phyloP scores from a whole-genome alignment of 371 early-diverging fungal genomes.

The Mortierella sp. region DNA sequence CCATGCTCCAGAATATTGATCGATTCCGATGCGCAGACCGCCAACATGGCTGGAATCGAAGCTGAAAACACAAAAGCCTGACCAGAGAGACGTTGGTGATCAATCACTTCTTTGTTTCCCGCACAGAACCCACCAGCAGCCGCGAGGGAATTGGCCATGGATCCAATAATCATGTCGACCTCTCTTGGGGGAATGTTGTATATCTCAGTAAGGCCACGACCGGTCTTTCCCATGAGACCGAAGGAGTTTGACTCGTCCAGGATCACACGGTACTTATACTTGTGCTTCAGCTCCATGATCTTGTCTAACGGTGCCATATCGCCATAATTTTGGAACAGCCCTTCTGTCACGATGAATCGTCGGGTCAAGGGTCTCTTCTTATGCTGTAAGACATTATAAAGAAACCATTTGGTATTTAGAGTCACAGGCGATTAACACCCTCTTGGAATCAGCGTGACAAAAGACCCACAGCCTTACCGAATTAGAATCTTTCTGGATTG shows the following conservation, averaged over 20 bases:
- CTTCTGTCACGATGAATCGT: constrained; percentile 97
- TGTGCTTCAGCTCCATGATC: constrained; percentile 90
- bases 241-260: constrained; percentile 97
- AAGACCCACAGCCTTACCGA: constrained; percentile 36
- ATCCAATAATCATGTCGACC: constrained; percentile 95
- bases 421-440: neutral
- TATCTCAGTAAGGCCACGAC: constrained; percentile 92
- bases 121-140: constrained; percentile 98
- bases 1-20: constrained; percentile 71
- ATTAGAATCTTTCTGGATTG: constrained; percentile 73
- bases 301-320: constrained; percentile 90
- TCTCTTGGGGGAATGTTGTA: constrained; percentile 79
- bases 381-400: constrained; percentile 35
- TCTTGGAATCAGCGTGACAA: neutral
- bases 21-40: constrained; percentile 90
- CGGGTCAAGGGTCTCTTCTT: constrained; percentile 86
- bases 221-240: constrained; percentile 92
- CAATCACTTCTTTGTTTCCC: constrained; percentile 88
- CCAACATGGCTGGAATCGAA: constrained; percentile 96
- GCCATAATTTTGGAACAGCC: constrained; percentile 94
- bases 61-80: constrained; percentile 98
- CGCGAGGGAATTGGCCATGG: constrained; percentile 88
- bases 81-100: constrained; percentile 96
- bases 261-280: constrained; percentile 98
- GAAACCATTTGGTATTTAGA: neutral